These are phyloP conservation scores for Globisporangium cylindrosporum DNA, from an alignment of 352 stramenopile species.

Conservation along the genomic window DNA sequence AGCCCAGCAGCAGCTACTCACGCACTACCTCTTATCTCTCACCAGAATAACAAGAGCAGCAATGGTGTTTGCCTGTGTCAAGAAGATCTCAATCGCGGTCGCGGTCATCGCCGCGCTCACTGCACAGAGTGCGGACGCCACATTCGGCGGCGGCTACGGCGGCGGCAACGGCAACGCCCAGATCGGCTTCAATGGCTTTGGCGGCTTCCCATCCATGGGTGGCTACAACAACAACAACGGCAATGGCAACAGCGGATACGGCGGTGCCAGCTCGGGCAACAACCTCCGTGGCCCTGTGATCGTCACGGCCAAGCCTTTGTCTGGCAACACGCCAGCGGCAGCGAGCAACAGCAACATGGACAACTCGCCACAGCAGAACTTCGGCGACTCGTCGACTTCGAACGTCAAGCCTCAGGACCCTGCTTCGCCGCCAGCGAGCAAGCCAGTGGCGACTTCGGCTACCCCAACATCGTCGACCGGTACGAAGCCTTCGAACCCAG, in stretches of 20 bases:
- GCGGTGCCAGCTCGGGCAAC: slow-evolving; percentile 3
- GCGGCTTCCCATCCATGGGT: slow-evolving; percentile 10
- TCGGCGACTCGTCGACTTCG: slow-evolving; percentile 14
- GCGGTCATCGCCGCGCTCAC: slow-evolving; percentile 18
- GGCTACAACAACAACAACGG: slow-evolving; percentile 6
- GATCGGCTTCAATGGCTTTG: slow-evolving; percentile 7
- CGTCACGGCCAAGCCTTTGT: slow-evolving; percentile 1
- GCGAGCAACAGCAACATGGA: slow-evolving; percentile 12
- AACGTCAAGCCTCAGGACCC: slow-evolving; percentile 9
- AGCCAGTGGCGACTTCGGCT: slow-evolving; percentile 3
- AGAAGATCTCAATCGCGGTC: slow-evolving; percentile 20
- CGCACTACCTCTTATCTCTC: background rate
- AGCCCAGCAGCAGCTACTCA: slow-evolving; percentile 2
- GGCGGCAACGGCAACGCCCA: slow-evolving; percentile 10
- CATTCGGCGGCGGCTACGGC: slow-evolving; percentile 13
- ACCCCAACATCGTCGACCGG: background rate
- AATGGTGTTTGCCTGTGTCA: slow-evolving; percentile 21
- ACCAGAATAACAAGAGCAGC: background rate
- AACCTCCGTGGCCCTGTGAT: slow-evolving; percentile 14
- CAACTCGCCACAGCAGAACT: slow-evolving; percentile 19
- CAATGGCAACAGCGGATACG: slow-evolving; percentile 3
- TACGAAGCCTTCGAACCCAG: slow-evolving; percentile 13
- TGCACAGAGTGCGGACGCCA: slow-evolving; percentile 10
- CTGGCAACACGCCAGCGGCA: background rate
- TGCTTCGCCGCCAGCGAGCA: background rate